Evolutionary conservation across 164 flowering plant species (phyloP).

Genomic region (Tetracentron sinense): DNA sequence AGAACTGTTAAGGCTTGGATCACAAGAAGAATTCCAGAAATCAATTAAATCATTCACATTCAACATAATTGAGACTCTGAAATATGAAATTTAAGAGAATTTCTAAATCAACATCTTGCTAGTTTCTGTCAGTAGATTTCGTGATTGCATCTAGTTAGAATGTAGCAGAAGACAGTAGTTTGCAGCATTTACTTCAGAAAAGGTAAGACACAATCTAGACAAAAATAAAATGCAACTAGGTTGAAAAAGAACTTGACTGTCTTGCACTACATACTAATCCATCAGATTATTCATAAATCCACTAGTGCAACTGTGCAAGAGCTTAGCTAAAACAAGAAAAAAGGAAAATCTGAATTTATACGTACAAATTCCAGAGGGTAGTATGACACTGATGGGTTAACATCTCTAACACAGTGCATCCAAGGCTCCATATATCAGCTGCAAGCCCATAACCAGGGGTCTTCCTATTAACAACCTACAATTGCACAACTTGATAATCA

Average conservation of each 20-base stretch:
- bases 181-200: too few relatives aligned
- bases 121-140: too few relatives aligned
- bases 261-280: not conserved
- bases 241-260: not conserved
- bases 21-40: too few relatives aligned
- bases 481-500: conserved; percentile 1
- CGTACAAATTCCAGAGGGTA: conserved; percentile 69
- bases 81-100: too few relatives aligned
- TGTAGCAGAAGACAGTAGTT: too few relatives aligned
- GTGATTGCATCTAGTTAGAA: too few relatives aligned
- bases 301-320: conserved; percentile 4
- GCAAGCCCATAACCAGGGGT: conserved; percentile 76
- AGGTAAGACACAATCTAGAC: not conserved
- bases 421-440: conserved; percentile 99
- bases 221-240: not conserved
- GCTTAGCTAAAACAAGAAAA: not conserved
- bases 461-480: conserved; percentile 71
- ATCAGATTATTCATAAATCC: not conserved
- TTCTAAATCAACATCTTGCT: too few relatives aligned
- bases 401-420: conserved; percentile 98
- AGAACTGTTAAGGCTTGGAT: too few relatives aligned
- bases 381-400: conserved; percentile 63
- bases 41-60: too few relatives aligned
- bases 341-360: conserved; percentile 3
- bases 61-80: too few relatives aligned